Conservation (phyloP, 2,329 filamentous ascomycete species). For the Hirsutella thompsonii region DNA sequence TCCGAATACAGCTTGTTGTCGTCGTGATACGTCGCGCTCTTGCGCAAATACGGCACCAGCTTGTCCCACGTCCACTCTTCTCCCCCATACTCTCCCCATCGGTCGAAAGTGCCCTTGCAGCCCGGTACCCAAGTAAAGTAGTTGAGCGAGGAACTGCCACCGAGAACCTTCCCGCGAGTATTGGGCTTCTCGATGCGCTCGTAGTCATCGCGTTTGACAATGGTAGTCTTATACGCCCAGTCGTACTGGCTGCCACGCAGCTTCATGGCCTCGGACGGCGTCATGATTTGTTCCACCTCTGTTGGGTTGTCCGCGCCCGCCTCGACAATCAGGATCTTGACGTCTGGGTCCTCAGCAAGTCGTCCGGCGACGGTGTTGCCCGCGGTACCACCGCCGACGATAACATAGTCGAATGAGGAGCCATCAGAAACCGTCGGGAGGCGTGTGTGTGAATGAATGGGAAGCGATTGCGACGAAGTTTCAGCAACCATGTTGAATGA, state of each 20-base stretch:
- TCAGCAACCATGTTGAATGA: too few species aligned
- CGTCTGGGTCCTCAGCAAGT: slow-evolving; percentile 21
- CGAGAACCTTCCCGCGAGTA: slow-evolving; percentile 45
- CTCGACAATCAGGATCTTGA: slow-evolving; percentile 32
- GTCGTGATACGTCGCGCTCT: slow-evolving; percentile 45
- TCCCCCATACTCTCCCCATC: slow-evolving; percentile 60
- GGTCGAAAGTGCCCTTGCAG: slow-evolving; percentile 46
- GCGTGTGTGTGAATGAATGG: not conserved
- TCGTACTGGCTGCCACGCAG: slow-evolving; percentile 43
- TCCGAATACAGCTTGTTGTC: slow-evolving; percentile 30
- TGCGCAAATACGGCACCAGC: slow-evolving; percentile 36
- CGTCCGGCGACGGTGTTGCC: slow-evolving; percentile 22
- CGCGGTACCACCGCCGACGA: slow-evolving; percentile 22
- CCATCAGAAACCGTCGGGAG: slow-evolving; percentile 2
- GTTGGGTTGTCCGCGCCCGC: slow-evolving; percentile 34
- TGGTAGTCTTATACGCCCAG: slow-evolving; percentile 48
- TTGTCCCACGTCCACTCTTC: slow-evolving; percentile 49
- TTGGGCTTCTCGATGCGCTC: slow-evolving; percentile 50
- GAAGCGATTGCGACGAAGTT: not conserved
- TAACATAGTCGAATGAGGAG: slow-evolving; percentile 16
- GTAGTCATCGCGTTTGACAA: slow-evolving; percentile 46
- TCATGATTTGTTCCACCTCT: slow-evolving; percentile 37
- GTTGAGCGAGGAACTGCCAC: slow-evolving; percentile 45
- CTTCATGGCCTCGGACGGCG: slow-evolving; percentile 37
- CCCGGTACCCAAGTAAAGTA: slow-evolving; percentile 54